These are phyloP conservation scores for Cytospora mali DNA, from an alignment of 2,329 filamentous ascomycete species.

Conservation along the genomic window DNA sequence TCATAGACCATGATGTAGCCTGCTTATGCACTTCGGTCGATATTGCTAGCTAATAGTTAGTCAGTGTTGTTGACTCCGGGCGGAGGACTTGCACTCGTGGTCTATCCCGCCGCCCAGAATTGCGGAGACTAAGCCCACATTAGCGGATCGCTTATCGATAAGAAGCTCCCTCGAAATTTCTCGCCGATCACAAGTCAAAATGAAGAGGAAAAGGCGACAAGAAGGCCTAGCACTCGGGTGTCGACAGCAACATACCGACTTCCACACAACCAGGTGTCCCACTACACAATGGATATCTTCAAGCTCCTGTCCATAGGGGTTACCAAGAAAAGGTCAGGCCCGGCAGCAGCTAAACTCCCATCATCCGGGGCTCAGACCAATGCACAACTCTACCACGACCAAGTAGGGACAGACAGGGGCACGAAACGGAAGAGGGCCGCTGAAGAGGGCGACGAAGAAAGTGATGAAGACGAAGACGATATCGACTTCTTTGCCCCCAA, in stretches of 20 bases:
- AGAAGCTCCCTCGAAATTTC: constrained; percentile 23
- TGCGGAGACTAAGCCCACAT: background rate
- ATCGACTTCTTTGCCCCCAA: constrained; percentile 64
- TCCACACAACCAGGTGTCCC: background rate
- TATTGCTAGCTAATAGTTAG: background rate
- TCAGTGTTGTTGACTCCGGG: background rate
- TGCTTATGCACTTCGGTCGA: background rate
- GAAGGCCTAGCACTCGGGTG: no score
- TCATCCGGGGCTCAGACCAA: constrained; percentile 66
- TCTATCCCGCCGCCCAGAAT: constrained; percentile 21
- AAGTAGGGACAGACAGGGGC: constrained; percentile 45
- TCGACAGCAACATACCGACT: background rate
- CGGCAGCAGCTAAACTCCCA: constrained; percentile 53
- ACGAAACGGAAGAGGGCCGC: constrained; percentile 58
- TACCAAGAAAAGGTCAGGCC: constrained; percentile 38
- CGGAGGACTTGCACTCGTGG: constrained; percentile 22
- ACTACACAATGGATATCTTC: constrained; percentile 66
- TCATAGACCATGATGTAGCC: constrained; percentile 47
- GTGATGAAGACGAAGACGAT: constrained; percentile 41
- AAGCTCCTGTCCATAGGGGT: constrained; percentile 70
- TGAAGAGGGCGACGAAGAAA: constrained; percentile 42
- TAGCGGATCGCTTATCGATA: constrained; percentile 25
- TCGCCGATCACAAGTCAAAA: constrained; percentile 6
- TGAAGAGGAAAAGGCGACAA: background rate
- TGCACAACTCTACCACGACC: constrained; percentile 70